A percentile compares a stretch with the other conserved stretches of the same genome.
These are phyloP conservation scores for Aspergillus persii DNA, from an alignment of 2,329 filamentous ascomycete genomes.

Conservation along the genomic window DNA sequence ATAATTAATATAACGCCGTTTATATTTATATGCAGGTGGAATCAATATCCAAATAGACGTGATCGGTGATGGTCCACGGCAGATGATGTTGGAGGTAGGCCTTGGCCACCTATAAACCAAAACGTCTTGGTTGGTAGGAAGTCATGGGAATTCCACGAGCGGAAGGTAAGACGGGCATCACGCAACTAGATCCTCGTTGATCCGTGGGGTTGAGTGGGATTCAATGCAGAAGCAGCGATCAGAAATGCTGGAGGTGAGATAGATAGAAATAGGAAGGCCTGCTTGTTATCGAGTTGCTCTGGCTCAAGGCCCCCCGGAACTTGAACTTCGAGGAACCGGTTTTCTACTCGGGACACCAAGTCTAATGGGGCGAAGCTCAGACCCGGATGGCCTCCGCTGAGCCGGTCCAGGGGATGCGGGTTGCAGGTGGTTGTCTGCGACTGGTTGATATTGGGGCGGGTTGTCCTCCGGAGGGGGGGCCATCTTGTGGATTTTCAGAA, in stretches of 20 bases:
- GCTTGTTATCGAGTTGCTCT: background rate
- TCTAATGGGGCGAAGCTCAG: slow-evolving; percentile 31
- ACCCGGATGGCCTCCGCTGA: slow-evolving; percentile 22
- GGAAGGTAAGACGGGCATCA: background rate
- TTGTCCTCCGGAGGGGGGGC: slow-evolving; percentile 26
- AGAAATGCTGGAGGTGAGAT: background rate
- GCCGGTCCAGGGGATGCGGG: slow-evolving; percentile 8
- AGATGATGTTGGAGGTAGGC: too few relatives aligned
- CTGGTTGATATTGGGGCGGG: slow-evolving; percentile 31
- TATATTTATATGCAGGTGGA: background rate
- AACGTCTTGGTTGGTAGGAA: too few relatives aligned
- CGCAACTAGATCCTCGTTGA: background rate
- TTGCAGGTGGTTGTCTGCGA: slow-evolving; percentile 20
- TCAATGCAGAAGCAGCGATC: background rate
- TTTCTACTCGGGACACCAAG: slow-evolving; percentile 39
- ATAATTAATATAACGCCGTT: background rate
- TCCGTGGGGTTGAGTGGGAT: too few relatives aligned
- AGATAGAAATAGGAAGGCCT: background rate
- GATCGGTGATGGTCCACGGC: background rate
- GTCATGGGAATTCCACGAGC: too few relatives aligned
- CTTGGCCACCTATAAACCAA: too few relatives aligned
- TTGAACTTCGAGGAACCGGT: slow-evolving; percentile 34
- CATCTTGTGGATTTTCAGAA: slow-evolving; percentile 29
- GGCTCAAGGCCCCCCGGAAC: slow-evolving; percentile 1
- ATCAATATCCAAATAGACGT: background rate